Evolutionary conservation across 176 grass and related monocot species (phyloP), one percentile per base, ranked within the genome.

Genomic region (Ensete glaucum): DNA sequence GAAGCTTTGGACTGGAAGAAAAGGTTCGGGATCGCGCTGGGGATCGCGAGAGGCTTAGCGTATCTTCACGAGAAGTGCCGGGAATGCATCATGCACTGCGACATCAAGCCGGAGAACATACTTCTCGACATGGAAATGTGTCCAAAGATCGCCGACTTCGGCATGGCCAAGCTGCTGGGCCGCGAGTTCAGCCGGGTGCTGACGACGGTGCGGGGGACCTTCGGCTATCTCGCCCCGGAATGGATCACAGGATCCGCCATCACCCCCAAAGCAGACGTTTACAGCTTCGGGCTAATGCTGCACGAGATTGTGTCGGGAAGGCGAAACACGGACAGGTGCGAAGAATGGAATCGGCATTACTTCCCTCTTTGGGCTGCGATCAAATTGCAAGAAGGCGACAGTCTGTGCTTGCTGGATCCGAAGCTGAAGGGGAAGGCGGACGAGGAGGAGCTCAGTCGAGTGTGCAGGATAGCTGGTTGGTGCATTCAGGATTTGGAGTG

Each of bases 181-280:
- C 34, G 34, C 4, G 34, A 43, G 34, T 43, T 43, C 34, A 43
- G 34, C 34, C 34, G 34, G 34, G 34, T 43, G 4, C 34, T 43
- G 34, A 43, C 34, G 34, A 43, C 34, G 34, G 34, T 43, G 34
- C 4, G 34, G 0, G 34, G 34, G 34, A 43, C 4, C 34, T 6
- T 90, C n/a, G 88, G 85, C 1, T 90, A 87, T 58, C 84, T 90
- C 22, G 84, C 84, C 29, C 76, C 82, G 55, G 88, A 90, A 64
- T 90, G 88, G 88, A 82, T 90, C 2, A 22, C 79, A 0, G 85
- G 82, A 53, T 25, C 21, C 21, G 73, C 51, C 13, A 26, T 90
- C 79, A 87, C 85, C 12, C 71, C 85, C 22, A 90, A 90, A 73
- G 79, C 85, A 7, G 88, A 87, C 51, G 84, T 87, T 51, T 90